Percentiles rank a stretch among this genome's conserved stretches.
Conservation (phyloP, 202 grass and related monocot genomes). For the Thinopyrum obtusiflorum region DNA sequence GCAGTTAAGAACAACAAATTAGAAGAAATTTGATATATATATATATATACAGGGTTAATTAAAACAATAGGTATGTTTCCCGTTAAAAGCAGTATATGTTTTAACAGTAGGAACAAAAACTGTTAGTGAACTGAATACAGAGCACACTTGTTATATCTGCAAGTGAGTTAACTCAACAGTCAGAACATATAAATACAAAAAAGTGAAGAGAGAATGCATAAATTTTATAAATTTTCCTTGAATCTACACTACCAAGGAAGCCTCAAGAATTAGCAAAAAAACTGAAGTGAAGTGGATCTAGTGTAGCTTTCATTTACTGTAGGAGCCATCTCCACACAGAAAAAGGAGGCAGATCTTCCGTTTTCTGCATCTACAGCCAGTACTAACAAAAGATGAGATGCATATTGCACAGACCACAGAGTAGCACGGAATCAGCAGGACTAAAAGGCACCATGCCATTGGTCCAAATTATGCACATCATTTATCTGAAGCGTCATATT, state of each 20-base stretch:
- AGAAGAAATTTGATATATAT: too few species aligned
- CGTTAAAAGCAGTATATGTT: not conserved
- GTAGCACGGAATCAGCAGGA: not conserved
- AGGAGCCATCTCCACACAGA: constrained; percentile 80
- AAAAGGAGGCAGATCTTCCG: constrained; percentile 68
- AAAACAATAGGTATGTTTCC: not conserved
- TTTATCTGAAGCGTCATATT: too few species aligned
- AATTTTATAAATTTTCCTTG: not conserved
- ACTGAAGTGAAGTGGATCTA: too few species aligned
- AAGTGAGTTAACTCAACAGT: constrained; percentile 9
- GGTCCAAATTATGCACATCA: not conserved
- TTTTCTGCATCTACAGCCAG: constrained; percentile 51
- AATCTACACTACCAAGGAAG: not conserved
- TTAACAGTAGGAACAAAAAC: not conserved
- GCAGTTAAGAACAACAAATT: too few species aligned
- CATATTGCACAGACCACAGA: constrained; percentile 1
- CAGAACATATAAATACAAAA: constrained; percentile 6
- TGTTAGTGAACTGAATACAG: not conserved
- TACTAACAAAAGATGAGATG: constrained; percentile 8
- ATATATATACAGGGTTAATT: not conserved
- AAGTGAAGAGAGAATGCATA: not conserved
- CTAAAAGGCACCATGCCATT: constrained; percentile 47
- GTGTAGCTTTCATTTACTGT: constrained; percentile 58
- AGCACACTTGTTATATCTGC: not conserved
- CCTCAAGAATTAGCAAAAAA: too few species aligned